Evolutionary conservation across 768 basidiomycete genomes (phyloP), one percentile per base, ranked within the genome.

Genomic region (Albatrellus ellisii): DNA sequence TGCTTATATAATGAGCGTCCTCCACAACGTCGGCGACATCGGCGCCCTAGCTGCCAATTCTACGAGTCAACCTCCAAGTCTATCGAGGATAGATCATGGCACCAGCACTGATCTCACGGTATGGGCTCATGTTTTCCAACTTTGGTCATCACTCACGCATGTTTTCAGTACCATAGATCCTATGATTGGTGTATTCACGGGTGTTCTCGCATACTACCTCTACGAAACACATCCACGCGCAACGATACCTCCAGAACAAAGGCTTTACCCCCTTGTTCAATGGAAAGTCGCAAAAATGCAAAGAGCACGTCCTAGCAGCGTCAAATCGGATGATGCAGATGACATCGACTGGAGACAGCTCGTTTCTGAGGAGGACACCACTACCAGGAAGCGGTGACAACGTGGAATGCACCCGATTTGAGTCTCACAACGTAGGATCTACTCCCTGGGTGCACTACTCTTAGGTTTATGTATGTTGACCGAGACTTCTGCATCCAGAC

Each of bases 181-280:
- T 4, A 43, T 84, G 12, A 60, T 90, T 29, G 87, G 85, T 6
- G 60, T 87, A 40, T 78, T 86, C 54, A 87, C 85, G 1, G 87
- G 87, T 10, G 57, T 73, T 29, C 59, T 87, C 32, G 87, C 87
- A 4, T 89, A 77, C 57, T 77, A 84, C 56, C 72, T 90, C 27
- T 73, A 82, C 57, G 86, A 90, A 56, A 79, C 66, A 22, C 75
- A 89, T 58, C 87, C 86, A 4, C 75, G 86, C 28, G 82, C 77
- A 4, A 76, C 70, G 7, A 65, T 76, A 12, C 62, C 70, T 0
- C 61, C 66, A 20, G 73, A 77, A 5, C 64, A 81, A 45, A 68
- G 68, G 36, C 59, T 90, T 26, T 33, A 54, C 4, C 58, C 66
- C 22, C 70, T 89, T 15, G 36, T 79, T 20, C 60, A 55, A 27